A percentile compares a stretch with the other conserved stretches of the same genome.
phyloP scores from a whole-genome alignment of 495 filamentous ascomycete genomes.

The Chlorociboria aeruginascens region DNA sequence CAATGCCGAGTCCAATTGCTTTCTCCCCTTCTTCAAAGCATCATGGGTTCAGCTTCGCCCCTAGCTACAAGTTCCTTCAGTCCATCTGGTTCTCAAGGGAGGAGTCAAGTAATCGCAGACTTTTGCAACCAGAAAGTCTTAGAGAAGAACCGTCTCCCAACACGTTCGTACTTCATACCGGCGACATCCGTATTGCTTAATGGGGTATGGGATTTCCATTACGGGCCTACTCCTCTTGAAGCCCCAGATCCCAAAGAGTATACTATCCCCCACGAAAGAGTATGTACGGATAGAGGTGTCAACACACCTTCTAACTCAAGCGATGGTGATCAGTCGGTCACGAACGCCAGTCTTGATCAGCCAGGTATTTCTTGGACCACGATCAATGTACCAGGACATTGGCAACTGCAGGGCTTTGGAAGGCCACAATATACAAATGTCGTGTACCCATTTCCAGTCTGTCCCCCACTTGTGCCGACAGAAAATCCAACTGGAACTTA shows the following conservation, averaged over 20 bases:
- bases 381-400: slow-evolving; percentile 54
- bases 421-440: slow-evolving; percentile 56
- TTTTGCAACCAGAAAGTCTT: slow-evolving; percentile 49
- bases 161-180: slow-evolving; percentile 42
- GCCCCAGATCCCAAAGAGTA: slow-evolving; percentile 1
- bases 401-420: slow-evolving; percentile 45
- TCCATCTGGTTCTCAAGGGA: no score
- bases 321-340: not conserved
- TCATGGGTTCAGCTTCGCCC: no score
- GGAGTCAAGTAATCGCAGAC: no score
- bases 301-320: slow-evolving; percentile 21
- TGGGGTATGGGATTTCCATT: slow-evolving; percentile 33
- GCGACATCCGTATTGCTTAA: slow-evolving; percentile 34
- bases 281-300: slow-evolving; percentile 28
- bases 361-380: slow-evolving; percentile 5
- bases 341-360: not conserved
- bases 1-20: no score
- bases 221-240: slow-evolving; percentile 1
- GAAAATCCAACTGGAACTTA: slow-evolving; percentile 58
- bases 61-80: no score
- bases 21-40: no score
- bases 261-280: no score
- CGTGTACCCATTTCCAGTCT: slow-evolving; percentile 47
- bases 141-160: slow-evolving; percentile 48
- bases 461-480: slow-evolving; percentile 48